Evolutionary conservation across 1,284 basidiomycete genomes (phyloP), one percentile per base, ranked within the genome.

Genomic region (Heimioporus retisporus): DNA sequence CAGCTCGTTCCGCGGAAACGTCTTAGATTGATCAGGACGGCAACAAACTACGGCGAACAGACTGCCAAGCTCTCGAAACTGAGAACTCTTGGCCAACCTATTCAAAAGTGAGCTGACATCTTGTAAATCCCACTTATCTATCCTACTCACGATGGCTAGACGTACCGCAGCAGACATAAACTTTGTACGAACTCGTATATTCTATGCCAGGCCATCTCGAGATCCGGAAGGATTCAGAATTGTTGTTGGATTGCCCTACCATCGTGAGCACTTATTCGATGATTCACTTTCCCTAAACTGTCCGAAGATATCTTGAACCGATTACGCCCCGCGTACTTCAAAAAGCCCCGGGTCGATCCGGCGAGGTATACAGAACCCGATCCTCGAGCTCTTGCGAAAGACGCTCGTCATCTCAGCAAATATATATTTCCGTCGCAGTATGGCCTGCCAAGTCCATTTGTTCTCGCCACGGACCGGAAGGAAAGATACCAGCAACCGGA

Each of bases 381-480:
- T 68, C 78, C 82, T 28, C 79, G 77, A 18, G 74, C 80, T 63
- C 84, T 86, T 70, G 82, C 80, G 59, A 81, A 82, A 55, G 76
- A 86, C 63, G 85, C 87, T 2, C 85, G 93, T 28, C 90, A 90
- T 71, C 77, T 95, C 3, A 84, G 90, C 28, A 96, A 95, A 81
- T 94, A 96, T 75, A 82, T 97, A 1, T 97, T 97, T 72, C 90
- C 95, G 11, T 84, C 89, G 42, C 93, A 96, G 70, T 95, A 92
- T 71, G 85, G 86, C 0, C 78, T 97, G 2, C 77, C 84, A 16
- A 93, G 84, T 69, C 84, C 90, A 5, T 96, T 88, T 62, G 46
- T 59, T 25, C 64, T 73, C 64, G 65, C 63, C 54, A 64, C 65
- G 57, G 72, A 56, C 64, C 68, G 65, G 63, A 83, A 73, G 69